A percentile compares a stretch with the other conserved stretches of the same genome.
Evolutionary conservation across 1,284 basidiomycete genomes (phyloP).

Genomic region (Cryptococcus sp.): DNA sequence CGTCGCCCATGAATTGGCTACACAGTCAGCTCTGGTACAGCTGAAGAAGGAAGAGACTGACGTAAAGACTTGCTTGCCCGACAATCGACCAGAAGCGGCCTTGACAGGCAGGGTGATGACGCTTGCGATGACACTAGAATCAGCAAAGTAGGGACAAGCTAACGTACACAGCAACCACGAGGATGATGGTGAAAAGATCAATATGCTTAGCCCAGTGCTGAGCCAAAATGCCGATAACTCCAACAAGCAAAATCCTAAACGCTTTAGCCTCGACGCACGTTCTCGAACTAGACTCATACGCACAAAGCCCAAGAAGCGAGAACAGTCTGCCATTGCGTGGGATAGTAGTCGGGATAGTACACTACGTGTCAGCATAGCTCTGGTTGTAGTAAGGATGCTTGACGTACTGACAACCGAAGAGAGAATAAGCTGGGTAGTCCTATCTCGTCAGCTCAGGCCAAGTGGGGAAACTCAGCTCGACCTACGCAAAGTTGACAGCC

Average conservation of each 20-base stretch:
- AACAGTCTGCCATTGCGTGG: conserved; percentile 32
- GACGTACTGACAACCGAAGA: conserved; percentile 21
- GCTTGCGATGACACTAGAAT: conserved; percentile 37
- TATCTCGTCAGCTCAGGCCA: conserved; percentile 7
- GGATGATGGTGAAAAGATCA: conserved; percentile 30
- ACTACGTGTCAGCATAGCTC: conserved; percentile 9
- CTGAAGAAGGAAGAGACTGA: conserved; percentile 5
- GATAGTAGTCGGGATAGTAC: conserved; percentile 26
- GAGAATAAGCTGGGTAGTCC: conserved; percentile 47
- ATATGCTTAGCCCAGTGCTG: conserved; percentile 36
- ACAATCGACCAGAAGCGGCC: conserved; percentile 36
- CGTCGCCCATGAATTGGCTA: conserved; percentile 41
- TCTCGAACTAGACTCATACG: conserved; percentile 2
- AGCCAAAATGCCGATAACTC: conserved; percentile 36
- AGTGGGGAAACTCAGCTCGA: not conserved
- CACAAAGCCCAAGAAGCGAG: conserved; percentile 38
- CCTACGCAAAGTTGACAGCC: conserved; percentile 46
- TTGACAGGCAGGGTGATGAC: conserved; percentile 43
- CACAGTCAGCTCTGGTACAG: not conserved
- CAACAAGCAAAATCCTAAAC: conserved; percentile 36
- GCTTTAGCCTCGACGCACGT: not conserved
- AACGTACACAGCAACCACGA: conserved; percentile 24
- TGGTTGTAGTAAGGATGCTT: not conserved
- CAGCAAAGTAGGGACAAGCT: not conserved
- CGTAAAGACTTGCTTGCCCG: conserved; percentile 29